Evolutionary conservation across 1,284 basidiomycete species (phyloP), one percentile per base, ranked within the genome.

Genomic region (Leccinum fuscescens): DNA sequence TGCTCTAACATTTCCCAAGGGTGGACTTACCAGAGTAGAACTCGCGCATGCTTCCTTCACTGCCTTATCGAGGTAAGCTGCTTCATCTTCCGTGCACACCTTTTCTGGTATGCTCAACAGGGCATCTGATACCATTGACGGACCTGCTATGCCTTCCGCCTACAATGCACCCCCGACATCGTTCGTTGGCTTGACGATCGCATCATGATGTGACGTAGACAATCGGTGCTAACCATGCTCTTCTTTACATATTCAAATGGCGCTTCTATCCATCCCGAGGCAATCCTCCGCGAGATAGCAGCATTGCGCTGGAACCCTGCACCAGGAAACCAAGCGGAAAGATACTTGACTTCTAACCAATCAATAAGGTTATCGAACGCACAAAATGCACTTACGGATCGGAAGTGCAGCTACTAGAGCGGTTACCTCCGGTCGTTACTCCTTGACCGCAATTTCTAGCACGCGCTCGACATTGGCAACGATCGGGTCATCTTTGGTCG

Each of bases 251-350:
- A 51, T 56, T 70, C 57, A 7, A 73, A 69, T 12, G 68, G 68
- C 27, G 46, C 56, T 0, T 69, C 62, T 4, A 72, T 50, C 60
- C 62, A 65, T 35, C 20, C 17, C 5, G 55, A 4, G 15, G 62
- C 58, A 3, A 29, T 52, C 33, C n/a, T 17, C 29, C 59, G 60
- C 8, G 55, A 56, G n/a, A 61, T 58, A 22, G 20, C 12, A 27
- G 66, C 69, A 8, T 9, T 55, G 8, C 60, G 60, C 11, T 70
- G 60, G 57, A 69, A 64, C 6, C 54, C 22, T 20, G 64, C 64
- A 17, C 68, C 70, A 46, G 68, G 67, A 3, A 68, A 60, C 71
- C 69, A 70, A 3, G 58, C 20, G 3, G 69, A 69, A 56, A 72
- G 48, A 37, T 66, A 12, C 24, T 33, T 59, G 17, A 72, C 69